These are phyloP conservation scores for Golubevia pallescens DNA, from an alignment of 1,284 basidiomycete genomes.

Conservation along the genomic window DNA sequence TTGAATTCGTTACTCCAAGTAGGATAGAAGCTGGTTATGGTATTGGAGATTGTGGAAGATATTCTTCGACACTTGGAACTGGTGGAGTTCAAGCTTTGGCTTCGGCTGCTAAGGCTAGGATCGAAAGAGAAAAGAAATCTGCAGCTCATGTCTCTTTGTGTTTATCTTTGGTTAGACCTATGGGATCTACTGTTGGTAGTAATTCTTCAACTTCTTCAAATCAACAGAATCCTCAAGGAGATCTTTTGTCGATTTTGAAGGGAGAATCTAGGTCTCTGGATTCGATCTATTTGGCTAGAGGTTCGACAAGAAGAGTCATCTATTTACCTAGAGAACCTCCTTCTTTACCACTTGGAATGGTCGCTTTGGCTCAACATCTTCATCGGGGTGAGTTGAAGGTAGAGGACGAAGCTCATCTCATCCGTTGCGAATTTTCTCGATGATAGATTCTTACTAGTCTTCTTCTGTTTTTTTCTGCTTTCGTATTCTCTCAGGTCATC, in stretches of 20 bases:
- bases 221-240: not conserved
- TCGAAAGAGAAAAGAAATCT: constrained; percentile 2
- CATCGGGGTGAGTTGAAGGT: constrained; percentile 12
- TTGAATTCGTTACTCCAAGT: constrained; percentile 36
- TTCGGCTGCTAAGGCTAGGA: not conserved
- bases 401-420: too few species aligned
- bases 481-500: constrained; percentile 15
- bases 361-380: constrained; percentile 35
- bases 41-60: constrained; percentile 17
- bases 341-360: constrained; percentile 22
- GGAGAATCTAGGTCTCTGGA: constrained; percentile 30
- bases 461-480: too few species aligned
- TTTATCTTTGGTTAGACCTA: constrained; percentile 20
- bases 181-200: not conserved
- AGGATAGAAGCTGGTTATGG: constrained; percentile 16
- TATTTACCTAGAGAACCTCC: constrained; percentile 30
- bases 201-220: not conserved
- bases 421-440: too few species aligned
- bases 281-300: constrained; percentile 27
- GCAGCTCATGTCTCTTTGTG: constrained; percentile 37
- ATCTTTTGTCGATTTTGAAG: constrained; percentile 15
- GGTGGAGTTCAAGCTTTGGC: too few species aligned
- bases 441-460: too few species aligned
- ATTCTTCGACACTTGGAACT: constrained; percentile 5
- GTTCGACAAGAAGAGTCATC: constrained; percentile 30